Evolutionary conservation across 1,284 basidiomycete genomes (phyloP).

Genomic region (Sanghuangporus baumii): DNA sequence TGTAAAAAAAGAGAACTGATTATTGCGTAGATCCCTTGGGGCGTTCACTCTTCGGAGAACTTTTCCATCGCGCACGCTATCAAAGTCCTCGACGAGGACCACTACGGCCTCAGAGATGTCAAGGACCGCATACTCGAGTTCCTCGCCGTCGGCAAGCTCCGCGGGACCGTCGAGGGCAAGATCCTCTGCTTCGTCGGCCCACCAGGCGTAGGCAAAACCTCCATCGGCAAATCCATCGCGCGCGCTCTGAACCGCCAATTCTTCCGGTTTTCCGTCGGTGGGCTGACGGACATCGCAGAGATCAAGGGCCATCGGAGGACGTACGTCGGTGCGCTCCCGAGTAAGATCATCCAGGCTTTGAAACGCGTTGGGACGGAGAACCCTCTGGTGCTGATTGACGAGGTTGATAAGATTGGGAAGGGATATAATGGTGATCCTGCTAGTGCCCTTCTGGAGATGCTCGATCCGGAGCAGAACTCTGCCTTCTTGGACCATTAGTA

Average conservation of each 20-base stretch:
- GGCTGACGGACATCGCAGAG: slow-evolving; percentile 95
- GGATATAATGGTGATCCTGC: slow-evolving; percentile 95
- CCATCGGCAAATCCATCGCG: slow-evolving; percentile 92
- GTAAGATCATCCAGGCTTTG: slow-evolving; percentile 96
- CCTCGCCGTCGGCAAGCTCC: slow-evolving; percentile 94
- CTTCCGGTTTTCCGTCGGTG: slow-evolving; percentile 96
- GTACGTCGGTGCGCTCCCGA: slow-evolving; percentile 93
- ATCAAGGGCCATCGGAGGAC: slow-evolving; percentile 98
- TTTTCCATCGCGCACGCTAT: slow-evolving; percentile 85
- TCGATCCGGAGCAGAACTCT: slow-evolving; percentile 97
- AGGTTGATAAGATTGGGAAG: slow-evolving; percentile 98
- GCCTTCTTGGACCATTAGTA: slow-evolving; percentile 96
- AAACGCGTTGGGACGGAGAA: slow-evolving; percentile 98
- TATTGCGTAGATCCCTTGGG: slow-evolving; percentile 80
- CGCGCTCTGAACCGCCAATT: slow-evolving; percentile 83
- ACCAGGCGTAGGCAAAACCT: slow-evolving; percentile 95
- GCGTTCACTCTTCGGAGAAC: slow-evolving; percentile 91
- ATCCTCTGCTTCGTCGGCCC: slow-evolving; percentile 97
- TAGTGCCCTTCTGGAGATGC: slow-evolving; percentile 93
- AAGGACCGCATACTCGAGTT: slow-evolving; percentile 98
- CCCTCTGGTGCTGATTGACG: slow-evolving; percentile 93
- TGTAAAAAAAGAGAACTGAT: background rate
- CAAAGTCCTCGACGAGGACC: slow-evolving; percentile 89
- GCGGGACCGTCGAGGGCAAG: slow-evolving; percentile 96
- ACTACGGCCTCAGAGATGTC: slow-evolving; percentile 93